Evolutionary conservation across 768 basidiomycete genomes (phyloP).

Genomic region (Leccinum uliginosum): DNA sequence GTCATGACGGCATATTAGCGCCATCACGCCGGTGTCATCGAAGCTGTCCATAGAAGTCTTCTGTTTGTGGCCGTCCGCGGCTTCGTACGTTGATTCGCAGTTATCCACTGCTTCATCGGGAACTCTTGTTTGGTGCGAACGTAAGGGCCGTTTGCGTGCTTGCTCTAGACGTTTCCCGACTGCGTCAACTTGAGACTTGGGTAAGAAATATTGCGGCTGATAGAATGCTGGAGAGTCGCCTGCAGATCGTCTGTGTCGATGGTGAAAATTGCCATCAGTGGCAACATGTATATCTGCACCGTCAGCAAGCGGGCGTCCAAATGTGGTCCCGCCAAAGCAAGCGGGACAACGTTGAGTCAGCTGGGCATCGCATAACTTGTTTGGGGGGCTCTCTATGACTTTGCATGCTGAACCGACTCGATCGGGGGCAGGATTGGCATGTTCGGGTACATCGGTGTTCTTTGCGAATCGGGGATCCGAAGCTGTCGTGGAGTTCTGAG

Average conservation of each 20-base stretch:
- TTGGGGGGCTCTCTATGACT: neutral
- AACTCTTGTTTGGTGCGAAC: neutral
- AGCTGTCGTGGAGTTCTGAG: neutral
- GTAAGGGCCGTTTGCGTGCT: neutral
- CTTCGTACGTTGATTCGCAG: constrained; percentile 31
- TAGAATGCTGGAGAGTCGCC: neutral
- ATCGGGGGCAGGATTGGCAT: too few species aligned
- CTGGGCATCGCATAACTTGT: neutral
- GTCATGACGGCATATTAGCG: constrained; percentile 36
- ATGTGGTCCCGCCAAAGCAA: neutral
- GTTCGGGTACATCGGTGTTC: too few species aligned
- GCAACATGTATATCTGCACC: constrained; percentile 3
- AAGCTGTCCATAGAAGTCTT: constrained; percentile 23
- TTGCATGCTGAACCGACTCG: neutral
- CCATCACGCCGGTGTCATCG: constrained; percentile 35
- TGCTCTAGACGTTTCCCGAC: neutral
- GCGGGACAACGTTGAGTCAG: neutral
- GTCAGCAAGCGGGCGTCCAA: neutral
- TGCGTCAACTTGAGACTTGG: neutral
- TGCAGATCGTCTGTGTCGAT: neutral
- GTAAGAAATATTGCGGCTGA: neutral
- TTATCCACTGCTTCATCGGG: constrained; percentile 33
- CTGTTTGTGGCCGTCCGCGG: constrained; percentile 30
- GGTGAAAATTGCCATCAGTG: constrained; percentile 6
- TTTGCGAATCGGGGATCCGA: neutral